Evolutionary conservation across 495 filamentous ascomycete genomes (phyloP), one percentile per base, ranked within the genome.

Genomic region (Lineolata rhizophorae): DNA sequence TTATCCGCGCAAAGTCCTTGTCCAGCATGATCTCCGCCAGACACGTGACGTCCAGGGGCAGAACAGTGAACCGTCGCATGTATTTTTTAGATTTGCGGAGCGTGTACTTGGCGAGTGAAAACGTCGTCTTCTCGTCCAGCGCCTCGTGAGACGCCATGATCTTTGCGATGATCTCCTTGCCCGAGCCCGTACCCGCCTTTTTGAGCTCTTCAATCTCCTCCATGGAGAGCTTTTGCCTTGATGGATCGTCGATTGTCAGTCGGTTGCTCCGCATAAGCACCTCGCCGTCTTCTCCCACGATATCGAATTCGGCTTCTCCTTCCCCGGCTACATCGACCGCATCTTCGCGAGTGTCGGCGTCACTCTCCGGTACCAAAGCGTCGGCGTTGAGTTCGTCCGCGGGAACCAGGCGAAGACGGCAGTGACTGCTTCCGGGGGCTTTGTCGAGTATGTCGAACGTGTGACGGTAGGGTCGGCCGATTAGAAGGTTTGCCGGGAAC

Each of bases 81-180:
- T 90, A 95, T 55, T 97, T 97, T 49, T 72, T 85, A 25, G 74
- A 72, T 58, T 97, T 97, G 14, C 87, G 65, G 11, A 95, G 56
- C 29, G 82, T 90, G 47, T 97, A 97, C 49, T 97, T 97, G 15
- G 84, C 82, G 13, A 93, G 56, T 4, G 78, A 81, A 51, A 91
- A 97, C 2, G 73, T 65, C 0, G 87, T 94, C 58, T 95, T 97
- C 57, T 97, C 75, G 38, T 90, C 82, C 18, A 95, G 56, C 0
- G 73, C 77, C 2, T 70, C 65, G 53, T 97, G 87, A 10, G 77
- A 81, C 13, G 76, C 60, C 46, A 97, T 54, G 2, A 97, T 62
- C 49, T 79, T 87, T 21, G 73, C 71, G 32, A 97, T 80, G 22
- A 97, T 62, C 27, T 91, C 82, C 50, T 76, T 78, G 5, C 87